Evolutionary conservation across 2,329 filamentous ascomycete species (phyloP).

Genomic region (Dryadomyces quercus-mongolicae): DNA sequence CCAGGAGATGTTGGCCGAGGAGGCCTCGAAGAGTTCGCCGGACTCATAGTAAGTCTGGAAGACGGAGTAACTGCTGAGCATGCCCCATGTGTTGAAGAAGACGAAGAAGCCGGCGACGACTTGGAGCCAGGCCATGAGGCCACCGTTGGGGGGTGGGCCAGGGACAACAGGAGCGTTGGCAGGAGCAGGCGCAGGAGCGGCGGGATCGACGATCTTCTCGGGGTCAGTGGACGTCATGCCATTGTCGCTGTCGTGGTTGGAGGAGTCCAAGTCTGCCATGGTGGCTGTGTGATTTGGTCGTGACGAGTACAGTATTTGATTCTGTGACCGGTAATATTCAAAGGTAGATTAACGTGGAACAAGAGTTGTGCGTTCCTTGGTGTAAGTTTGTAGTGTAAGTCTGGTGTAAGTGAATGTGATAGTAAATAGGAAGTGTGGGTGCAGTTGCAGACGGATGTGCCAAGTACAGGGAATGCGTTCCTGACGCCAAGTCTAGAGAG

Average conservation of each 20-base stretch:
- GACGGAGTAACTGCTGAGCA: conserved; percentile 33
- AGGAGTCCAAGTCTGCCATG: too few relatives aligned
- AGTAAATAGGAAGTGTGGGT: too few relatives aligned
- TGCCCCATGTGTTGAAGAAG: conserved; percentile 42
- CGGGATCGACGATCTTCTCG: neutral
- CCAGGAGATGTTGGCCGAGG: conserved; percentile 25
- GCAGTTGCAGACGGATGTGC: too few relatives aligned
- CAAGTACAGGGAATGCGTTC: too few relatives aligned
- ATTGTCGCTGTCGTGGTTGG: neutral
- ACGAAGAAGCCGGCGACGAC: conserved; percentile 26
- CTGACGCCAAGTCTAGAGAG: too few relatives aligned
- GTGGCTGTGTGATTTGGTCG: too few relatives aligned
- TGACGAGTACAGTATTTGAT: too few relatives aligned
- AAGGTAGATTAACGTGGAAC: too few relatives aligned
- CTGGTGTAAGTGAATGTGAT: neutral
- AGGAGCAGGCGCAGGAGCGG: neutral
- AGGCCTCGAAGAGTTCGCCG: conserved; percentile 16
- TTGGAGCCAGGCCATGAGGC: conserved; percentile 5
- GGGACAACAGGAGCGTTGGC: neutral
- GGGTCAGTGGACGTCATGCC: neutral
- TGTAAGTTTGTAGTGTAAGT: too few relatives aligned
- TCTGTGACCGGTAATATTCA: too few relatives aligned
- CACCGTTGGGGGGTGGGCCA: conserved; percentile 1
- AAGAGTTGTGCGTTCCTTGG: too few relatives aligned
- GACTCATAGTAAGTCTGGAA: conserved; percentile 43